These are phyloP conservation scores for Raddia guianensis DNA, from an alignment of 176 grass and related monocot genomes.

Conservation along the genomic window DNA sequence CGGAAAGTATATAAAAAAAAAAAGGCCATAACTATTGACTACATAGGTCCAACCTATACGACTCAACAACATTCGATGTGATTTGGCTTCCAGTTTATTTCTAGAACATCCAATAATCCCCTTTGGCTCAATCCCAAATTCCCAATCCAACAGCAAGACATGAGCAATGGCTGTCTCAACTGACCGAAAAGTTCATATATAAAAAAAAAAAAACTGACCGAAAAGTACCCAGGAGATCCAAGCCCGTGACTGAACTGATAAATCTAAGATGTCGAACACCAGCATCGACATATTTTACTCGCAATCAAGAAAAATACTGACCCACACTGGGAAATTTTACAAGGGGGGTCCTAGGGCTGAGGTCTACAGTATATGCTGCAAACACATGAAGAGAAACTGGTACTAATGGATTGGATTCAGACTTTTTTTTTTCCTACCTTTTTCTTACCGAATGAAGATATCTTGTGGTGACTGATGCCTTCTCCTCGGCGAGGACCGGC, in stretches of 20 bases:
- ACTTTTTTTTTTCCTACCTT: background rate
- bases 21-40: background rate
- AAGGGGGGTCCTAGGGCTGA: background rate
- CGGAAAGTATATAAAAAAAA: background rate
- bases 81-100: background rate
- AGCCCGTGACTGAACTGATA: background rate
- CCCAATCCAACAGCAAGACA: background rate
- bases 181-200: background rate
- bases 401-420: background rate
- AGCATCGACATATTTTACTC: background rate
- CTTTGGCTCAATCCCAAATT: background rate
- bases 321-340: background rate
- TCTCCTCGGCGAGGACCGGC: background rate
- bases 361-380: background rate
- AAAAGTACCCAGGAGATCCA: background rate
- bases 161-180: background rate
- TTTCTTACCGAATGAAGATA: background rate
- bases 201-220: too few species aligned
- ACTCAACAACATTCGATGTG: background rate
- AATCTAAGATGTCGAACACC: background rate
- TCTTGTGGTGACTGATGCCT: background rate
- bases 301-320: background rate
- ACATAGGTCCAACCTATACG: background rate
- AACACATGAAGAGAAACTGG: background rate
- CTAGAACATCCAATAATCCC: background rate